These are phyloP conservation scores for Cardamine chenopodiifolia DNA, from an alignment of 345 rosid species.

Conservation along the genomic window DNA sequence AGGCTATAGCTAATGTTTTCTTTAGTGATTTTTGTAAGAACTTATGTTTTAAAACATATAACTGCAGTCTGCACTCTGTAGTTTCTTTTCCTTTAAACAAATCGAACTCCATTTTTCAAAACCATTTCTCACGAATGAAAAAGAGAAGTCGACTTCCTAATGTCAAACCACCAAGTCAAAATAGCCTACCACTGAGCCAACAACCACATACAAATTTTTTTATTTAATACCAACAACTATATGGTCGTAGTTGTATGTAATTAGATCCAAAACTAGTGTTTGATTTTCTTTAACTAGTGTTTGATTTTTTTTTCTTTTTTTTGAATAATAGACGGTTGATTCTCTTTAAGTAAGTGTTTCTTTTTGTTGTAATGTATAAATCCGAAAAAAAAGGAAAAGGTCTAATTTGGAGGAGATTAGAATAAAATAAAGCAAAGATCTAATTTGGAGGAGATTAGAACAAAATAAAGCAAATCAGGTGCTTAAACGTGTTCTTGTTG, in stretches of 20 bases:
- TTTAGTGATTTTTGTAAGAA: neutral
- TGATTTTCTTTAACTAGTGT: too few species aligned
- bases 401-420: constrained; percentile 28
- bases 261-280: too few species aligned
- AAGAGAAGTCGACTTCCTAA: neutral
- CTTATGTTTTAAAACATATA: neutral
- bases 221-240: constrained; percentile 15
- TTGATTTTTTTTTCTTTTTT: too few species aligned
- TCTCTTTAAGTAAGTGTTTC: too few species aligned
- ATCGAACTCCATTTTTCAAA: neutral
- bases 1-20: neutral
- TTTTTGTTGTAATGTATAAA: neutral
- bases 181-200: constrained; percentile 27
- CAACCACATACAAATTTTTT: constrained; percentile 39
- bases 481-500: constrained; percentile 35
- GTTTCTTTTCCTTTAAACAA: neutral
- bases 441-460: constrained; percentile 28
- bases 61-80: neutral
- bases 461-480: constrained; percentile 31
- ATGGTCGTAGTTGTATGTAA: constrained; percentile 2
- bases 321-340: too few species aligned
- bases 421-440: constrained; percentile 16
- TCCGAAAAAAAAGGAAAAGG: neutral
- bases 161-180: constrained; percentile 22
- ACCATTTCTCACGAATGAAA: neutral